phyloP scores from a whole-genome alignment of 208 protist species.

The Wallacemonas sp. region DNA sequence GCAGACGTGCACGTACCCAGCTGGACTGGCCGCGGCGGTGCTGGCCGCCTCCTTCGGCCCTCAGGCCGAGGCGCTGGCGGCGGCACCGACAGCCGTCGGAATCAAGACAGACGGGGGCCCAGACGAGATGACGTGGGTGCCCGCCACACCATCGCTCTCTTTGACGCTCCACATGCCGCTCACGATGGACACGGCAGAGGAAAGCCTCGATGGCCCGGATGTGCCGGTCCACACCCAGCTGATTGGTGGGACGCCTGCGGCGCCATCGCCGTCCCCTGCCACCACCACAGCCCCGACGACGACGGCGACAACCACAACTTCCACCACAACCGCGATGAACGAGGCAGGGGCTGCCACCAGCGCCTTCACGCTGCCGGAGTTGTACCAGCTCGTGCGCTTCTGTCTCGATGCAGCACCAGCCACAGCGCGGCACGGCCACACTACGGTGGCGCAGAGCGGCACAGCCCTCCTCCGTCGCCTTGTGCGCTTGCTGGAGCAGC shows the following conservation, averaged over 20 bases:
- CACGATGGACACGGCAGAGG: no score
- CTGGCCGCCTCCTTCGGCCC: constrained; percentile 29
- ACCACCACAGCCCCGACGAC: background rate
- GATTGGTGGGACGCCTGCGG: constrained; percentile 4
- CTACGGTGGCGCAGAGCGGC: background rate
- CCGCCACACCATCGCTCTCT: constrained; percentile 3
- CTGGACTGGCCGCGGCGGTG: constrained; percentile 53
- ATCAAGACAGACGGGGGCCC: no score
- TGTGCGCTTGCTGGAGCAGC: constrained; percentile 10
- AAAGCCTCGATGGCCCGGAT: background rate
- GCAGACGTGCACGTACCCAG: constrained; percentile 71
- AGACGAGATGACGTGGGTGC: background rate
- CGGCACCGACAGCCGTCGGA: background rate
- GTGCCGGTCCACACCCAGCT: background rate
- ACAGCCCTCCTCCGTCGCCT: constrained; percentile 7
- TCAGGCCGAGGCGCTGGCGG: background rate
- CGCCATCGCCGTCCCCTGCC: constrained; percentile 1
- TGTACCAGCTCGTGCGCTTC: constrained; percentile 28
- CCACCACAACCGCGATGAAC: background rate
- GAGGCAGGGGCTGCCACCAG: background rate
- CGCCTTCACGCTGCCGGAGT: constrained; percentile 21
- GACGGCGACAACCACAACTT: background rate
- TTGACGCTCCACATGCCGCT: no score
- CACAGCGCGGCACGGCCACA: background rate
- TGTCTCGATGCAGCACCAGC: constrained; percentile 3